Evolutionary conservation across 1,139 yeast genomes (phyloP).

Genomic region (Hyphopichia burtonii): DNA sequence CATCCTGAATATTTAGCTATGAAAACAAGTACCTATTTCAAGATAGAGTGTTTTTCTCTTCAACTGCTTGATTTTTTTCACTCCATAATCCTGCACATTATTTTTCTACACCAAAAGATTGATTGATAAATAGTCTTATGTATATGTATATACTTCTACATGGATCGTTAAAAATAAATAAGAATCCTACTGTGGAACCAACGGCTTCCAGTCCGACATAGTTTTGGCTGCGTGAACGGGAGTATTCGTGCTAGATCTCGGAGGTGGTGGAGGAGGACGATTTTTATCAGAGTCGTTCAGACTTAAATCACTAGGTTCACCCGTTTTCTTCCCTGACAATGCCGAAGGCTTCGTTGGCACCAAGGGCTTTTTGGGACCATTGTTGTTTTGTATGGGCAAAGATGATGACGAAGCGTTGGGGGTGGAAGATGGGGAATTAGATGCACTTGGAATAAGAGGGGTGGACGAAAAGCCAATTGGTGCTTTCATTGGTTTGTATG

Average conservation of each 20-base stretch:
- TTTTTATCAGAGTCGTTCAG: constrained; percentile 5
- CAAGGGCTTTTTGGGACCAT: constrained; percentile 20
- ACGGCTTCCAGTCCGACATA: constrained; percentile 60
- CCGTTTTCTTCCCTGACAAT: constrained; percentile 20
- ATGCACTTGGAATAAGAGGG: constrained; percentile 41
- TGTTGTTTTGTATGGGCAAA: constrained; percentile 3
- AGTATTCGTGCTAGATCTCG: constrained; percentile 9
- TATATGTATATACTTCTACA: too few relatives aligned
- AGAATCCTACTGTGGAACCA: constrained; percentile 44
- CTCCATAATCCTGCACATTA: neutral
- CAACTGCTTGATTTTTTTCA: neutral
- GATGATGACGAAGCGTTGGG: constrained; percentile 11
- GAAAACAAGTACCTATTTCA: neutral
- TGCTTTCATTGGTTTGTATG: constrained; percentile 10
- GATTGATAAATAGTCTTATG: neutral
- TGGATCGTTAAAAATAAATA: neutral
- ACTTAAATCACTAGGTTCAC: neutral
- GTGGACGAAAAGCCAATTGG: constrained; percentile 41
- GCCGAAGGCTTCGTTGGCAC: constrained; percentile 38
- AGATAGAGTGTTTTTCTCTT: neutral
- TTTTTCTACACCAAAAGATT: neutral
- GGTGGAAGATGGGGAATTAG: constrained; percentile 15
- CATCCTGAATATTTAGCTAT: constrained; percentile 10
- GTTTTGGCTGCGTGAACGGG: constrained; percentile 14
- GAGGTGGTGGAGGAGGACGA: constrained; percentile 29